Evolutionary conservation across 2,329 filamentous ascomycete genomes (phyloP), one percentile per base, ranked within the genome.

Genomic region (Sporothrix luriei): DNA sequence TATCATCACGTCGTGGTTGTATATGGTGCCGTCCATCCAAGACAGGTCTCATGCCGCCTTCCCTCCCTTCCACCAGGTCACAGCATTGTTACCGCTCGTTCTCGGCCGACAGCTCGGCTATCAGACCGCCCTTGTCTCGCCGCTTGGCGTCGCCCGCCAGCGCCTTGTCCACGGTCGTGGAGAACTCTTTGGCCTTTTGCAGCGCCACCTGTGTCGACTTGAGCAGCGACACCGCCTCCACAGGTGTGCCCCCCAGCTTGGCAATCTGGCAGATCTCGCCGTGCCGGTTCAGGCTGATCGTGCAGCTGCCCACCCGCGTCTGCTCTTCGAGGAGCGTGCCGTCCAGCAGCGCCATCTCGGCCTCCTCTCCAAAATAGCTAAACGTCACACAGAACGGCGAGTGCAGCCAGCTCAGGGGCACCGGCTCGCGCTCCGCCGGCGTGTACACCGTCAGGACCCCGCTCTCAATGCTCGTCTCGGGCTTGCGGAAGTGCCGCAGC

Each of bases 341-440:
- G 78, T 95, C 92, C n/a, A 92, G 78, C 68, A 94, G 76, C 55
- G 91, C 85, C 16, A 90, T 84, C 74, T 91, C 90, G 5, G 89
- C 91, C 48, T 90, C 87, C 40, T 91, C 85, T 76, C 87, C 84
- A 79, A 91, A 97, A 77, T 93, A 94, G 75, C 89, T 92, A 79
- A 97, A 97, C 0, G 93, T 97, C 59, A 97, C 85, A 77, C 94
- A 97, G 68, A 97, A 90, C 0, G 95, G 95, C 74, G 92, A 91
- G 80, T 98, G 95, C 73, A 97, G 87, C 83, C 97, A 92, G 75
- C 92, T 93, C 72, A 99, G 84, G 61, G 93, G 90, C 59, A 97
- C 92, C 0, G 94, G 94, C 73, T 97, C 94, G 73, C 95, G 86
- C 82, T 99, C 94, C 14, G 91, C 88, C 3, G 91, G 80, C 1